These are phyloP conservation scores for Plantago rigida DNA, from an alignment of 305 asterid genomes.

Conservation along the genomic window DNA sequence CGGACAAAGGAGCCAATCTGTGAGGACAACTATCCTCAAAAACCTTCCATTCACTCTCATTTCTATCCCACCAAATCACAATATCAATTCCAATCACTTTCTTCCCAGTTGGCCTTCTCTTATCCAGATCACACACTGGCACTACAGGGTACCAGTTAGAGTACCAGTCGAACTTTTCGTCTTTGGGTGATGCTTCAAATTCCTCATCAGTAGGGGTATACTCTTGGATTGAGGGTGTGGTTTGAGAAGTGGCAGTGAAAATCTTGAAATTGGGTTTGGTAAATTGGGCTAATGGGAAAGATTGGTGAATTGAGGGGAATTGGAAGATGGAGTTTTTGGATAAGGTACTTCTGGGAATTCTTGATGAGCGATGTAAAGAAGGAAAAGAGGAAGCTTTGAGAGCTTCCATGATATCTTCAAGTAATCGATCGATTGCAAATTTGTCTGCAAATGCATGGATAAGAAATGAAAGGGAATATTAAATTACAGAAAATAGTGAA, in stretches of 20 bases:
- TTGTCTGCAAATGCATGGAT: too few relatives aligned
- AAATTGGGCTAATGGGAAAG: too few relatives aligned
- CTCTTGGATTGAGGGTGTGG: slow-evolving; percentile 25
- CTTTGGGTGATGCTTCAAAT: slow-evolving; percentile 25
- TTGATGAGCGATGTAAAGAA: background rate
- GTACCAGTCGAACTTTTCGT: slow-evolving; percentile 69
- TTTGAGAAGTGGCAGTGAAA: slow-evolving; percentile 24
- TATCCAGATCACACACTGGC: slow-evolving; percentile 77
- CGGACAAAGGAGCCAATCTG: slow-evolving; percentile 78
- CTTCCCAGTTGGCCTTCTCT: slow-evolving; percentile 79
- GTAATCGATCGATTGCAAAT: too few relatives aligned
- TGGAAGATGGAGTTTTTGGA: background rate
- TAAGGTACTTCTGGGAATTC: background rate
- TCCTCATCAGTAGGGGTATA: slow-evolving; percentile 30
- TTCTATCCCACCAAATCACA: slow-evolving; percentile 82
- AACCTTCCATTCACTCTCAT: slow-evolving; percentile 74
- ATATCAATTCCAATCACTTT: slow-evolving; percentile 75
- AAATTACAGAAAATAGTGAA: slow-evolving; percentile 3
- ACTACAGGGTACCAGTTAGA: slow-evolving; percentile 82
- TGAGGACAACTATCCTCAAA: slow-evolving; percentile 88
- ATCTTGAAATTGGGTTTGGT: background rate
- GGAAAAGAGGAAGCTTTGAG: slow-evolving; percentile 9
- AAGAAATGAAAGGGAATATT: background rate
- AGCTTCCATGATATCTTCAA: background rate
- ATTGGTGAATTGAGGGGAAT: background rate